These are phyloP conservation scores for Neonectria magnoliae DNA, from an alignment of 2,329 filamentous ascomycete species.

Conservation along the genomic window DNA sequence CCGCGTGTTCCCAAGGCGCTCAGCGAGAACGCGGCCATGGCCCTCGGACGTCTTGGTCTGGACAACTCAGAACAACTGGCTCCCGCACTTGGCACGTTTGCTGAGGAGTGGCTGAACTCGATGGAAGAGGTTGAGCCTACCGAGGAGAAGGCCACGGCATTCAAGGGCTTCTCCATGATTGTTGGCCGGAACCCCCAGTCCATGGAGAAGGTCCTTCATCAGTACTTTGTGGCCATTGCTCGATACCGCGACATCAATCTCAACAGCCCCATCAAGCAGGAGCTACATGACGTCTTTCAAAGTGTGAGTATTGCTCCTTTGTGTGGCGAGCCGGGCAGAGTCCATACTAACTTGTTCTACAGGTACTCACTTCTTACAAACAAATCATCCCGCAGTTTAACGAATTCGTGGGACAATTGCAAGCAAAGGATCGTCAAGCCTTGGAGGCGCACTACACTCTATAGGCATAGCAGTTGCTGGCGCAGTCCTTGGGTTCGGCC, in stretches of 20 bases:
- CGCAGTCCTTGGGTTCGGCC: background rate
- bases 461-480: conserved; percentile 29
- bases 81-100: conserved; percentile 81
- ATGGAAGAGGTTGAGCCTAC: conserved; percentile 89
- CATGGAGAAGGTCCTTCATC: conserved; percentile 85
- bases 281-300: conserved; percentile 78
- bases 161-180: conserved; percentile 88
- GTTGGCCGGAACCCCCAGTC: conserved; percentile 89
- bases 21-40: conserved; percentile 93
- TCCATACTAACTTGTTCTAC: conserved; percentile 4
- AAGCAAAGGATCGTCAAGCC: conserved; percentile 59
- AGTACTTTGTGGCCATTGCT: conserved; percentile 87
- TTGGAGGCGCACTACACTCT: conserved; percentile 61
- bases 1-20: conserved; percentile 86
- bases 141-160: conserved; percentile 93
- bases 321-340: background rate
- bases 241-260: conserved; percentile 74
- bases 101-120: conserved; percentile 80
- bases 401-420: conserved; percentile 63
- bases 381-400: conserved; percentile 69
- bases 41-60: conserved; percentile 86
- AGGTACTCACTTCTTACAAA: conserved; percentile 66
- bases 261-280: conserved; percentile 69
- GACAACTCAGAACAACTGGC: conserved; percentile 81
- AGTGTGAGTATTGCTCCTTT: conserved; percentile 64